These are phyloP conservation scores for rapeseed (Brassica napus) DNA, from an alignment of 345 rosid genomes.

Conservation along the genomic window DNA sequence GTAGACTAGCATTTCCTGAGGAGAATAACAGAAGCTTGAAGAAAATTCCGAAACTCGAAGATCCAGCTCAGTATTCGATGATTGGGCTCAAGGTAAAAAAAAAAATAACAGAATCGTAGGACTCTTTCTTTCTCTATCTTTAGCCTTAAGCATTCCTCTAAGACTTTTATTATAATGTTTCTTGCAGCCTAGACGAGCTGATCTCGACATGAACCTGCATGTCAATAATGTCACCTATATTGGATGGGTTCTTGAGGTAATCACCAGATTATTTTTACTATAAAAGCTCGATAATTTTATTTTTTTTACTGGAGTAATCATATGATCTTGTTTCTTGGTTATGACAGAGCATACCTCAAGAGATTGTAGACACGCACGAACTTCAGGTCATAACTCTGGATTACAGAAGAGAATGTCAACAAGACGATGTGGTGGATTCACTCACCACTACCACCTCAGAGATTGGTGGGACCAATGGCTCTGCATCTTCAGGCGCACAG, in stretches of 20 bases:
- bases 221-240: slow-evolving; percentile 89
- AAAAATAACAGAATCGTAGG: not conserved
- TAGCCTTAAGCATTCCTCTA: not conserved
- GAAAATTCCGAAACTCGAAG: slow-evolving; percentile 78
- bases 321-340: slow-evolving; percentile 10
- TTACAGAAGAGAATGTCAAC: slow-evolving; percentile 93
- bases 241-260: slow-evolving; percentile 96
- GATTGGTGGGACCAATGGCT: slow-evolving; percentile 60
- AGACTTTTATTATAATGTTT: not conserved
- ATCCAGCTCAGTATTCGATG: slow-evolving; percentile 68
- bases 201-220: slow-evolving; percentile 98
- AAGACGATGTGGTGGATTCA: slow-evolving; percentile 79
- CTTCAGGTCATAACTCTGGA: slow-evolving; percentile 84
- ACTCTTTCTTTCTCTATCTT: slow-evolving; percentile 4
- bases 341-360: slow-evolving; percentile 93
- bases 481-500: slow-evolving; percentile 38
- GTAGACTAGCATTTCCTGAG: slow-evolving; percentile 88
- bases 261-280: not conserved
- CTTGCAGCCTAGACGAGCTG: slow-evolving; percentile 83
- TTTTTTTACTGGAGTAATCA: slow-evolving; percentile 1
- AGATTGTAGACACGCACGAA: slow-evolving; percentile 79
- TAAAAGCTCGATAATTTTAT: not conserved
- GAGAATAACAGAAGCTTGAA: slow-evolving; percentile 66
- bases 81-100: slow-evolving; percentile 56
- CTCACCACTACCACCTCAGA: slow-evolving; percentile 73